Evolutionary conservation across 352 stramenopile genomes (phyloP), one percentile per base, ranked within the genome.

Genomic region (Phytopythium delawarense): DNA sequence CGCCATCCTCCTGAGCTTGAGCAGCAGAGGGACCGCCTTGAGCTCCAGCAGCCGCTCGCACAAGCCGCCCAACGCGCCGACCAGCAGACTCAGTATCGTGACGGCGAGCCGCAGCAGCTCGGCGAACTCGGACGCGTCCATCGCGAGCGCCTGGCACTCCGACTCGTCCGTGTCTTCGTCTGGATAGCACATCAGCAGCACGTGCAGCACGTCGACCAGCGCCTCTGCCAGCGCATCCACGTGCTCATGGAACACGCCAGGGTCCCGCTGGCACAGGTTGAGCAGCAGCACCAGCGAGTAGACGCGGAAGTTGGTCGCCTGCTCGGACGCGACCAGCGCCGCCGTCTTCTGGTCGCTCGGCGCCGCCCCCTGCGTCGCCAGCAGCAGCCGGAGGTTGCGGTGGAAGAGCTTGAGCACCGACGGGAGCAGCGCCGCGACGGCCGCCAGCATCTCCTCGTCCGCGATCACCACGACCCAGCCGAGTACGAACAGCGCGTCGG

Each of bases 221-320:
- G 16, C 18, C 15, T 32, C 53, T 13, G 37, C 23, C 30, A 84
- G 2, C 30, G 23, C 52, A 0, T 65, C 57, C 15, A 83, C 40
- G 25, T 76, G 58, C 15, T 66, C 25, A 9, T 20, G 57, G 9
- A 91, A 76, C 7, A 75, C 65, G 7, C 50, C 49, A 7, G 72
- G 66, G 58, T 89, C 70, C 9, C 79, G 71, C 60, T 92, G 83
- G 54, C 76, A 79, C n/a, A 79, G 78, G 55, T 92, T 92, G 42
- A 92, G 67, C 63, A 92, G 69, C 61, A 92, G 69, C 30, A 92
- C 81, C 13, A 92, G 72, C 46, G 75, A 72, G 55, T 92, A 92
- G 15, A 92, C 71, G 3, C 81, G 63, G 21, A 89, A 77, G 57
- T 92, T 92, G 7, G 79, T 79, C 23, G 74, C 74, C 51, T 87